These are phyloP conservation scores for Dispira parvispora DNA, from an alignment of 192 early-diverging fungal genomes.

Conservation along the genomic window DNA sequence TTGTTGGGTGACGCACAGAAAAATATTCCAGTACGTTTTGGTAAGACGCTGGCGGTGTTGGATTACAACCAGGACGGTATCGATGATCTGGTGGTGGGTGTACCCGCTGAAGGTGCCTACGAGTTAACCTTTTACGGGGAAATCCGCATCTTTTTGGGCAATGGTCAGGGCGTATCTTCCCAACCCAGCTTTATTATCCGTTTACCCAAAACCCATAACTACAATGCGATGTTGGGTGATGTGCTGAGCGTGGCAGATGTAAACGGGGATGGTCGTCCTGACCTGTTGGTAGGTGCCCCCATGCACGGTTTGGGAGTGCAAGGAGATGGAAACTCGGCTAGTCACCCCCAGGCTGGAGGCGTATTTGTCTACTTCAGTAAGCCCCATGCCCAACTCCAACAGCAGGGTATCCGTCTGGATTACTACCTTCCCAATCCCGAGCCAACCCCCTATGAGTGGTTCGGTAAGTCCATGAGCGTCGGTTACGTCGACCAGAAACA, in stretches of 20 bases:
- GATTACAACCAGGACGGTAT: slow-evolving; percentile 77
- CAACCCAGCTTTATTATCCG: slow-evolving; percentile 31
- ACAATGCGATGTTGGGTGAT: slow-evolving; percentile 17
- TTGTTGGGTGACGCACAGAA: slow-evolving; percentile 10
- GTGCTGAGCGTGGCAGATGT: slow-evolving; percentile 41
- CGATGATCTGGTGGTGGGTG: slow-evolving; percentile 66
- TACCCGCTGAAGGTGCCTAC: slow-evolving; percentile 28
- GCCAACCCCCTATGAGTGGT: slow-evolving; percentile 27
- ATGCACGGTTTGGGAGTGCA: slow-evolving; percentile 15
- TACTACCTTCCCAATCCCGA: slow-evolving; percentile 21
- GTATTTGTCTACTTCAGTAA: slow-evolving; percentile 25
- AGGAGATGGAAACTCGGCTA: slow-evolving; percentile 9
- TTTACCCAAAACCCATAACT: slow-evolving; percentile 13
- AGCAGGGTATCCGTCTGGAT: slow-evolving; percentile 16
- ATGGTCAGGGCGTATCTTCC: slow-evolving; percentile 24
- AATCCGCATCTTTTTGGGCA: slow-evolving; percentile 53
- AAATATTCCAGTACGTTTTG: slow-evolving; percentile 38
- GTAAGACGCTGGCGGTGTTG: slow-evolving; percentile 52
- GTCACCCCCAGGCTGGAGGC: slow-evolving; percentile 22
- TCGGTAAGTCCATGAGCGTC: slow-evolving; percentile 22
- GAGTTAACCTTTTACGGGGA: slow-evolving; percentile 25
- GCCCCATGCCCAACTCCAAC: not conserved
- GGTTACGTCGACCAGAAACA: slow-evolving; percentile 12
- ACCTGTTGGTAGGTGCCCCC: slow-evolving; percentile 52
- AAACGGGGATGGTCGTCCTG: slow-evolving; percentile 40